These are phyloP conservation scores for Brassica cretica DNA, from an alignment of 345 rosid species.

Conservation along the genomic window DNA sequence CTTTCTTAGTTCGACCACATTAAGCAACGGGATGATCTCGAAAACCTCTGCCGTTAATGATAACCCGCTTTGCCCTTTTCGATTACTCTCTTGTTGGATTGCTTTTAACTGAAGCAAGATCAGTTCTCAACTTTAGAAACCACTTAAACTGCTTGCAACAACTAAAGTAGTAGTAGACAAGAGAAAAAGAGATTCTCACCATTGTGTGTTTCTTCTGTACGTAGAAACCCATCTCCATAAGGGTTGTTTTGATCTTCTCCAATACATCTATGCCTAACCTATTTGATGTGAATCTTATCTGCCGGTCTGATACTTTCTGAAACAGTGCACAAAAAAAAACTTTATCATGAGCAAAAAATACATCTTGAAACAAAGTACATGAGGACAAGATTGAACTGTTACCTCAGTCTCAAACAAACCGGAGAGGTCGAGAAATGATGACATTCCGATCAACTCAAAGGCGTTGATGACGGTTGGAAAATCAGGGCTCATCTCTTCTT, in stretches of 20 bases:
- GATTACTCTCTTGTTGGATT: constrained; percentile 50
- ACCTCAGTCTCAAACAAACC: constrained; percentile 94
- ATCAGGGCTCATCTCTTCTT: constrained; percentile 42
- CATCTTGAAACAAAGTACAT: constrained; percentile 4
- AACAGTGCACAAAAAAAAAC: neutral
- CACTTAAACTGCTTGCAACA: neutral
- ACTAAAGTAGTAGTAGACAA: neutral
- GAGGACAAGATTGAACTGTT: constrained; percentile 1
- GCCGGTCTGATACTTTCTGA: constrained; percentile 81
- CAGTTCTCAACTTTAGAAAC: neutral
- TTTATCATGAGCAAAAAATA: neutral
- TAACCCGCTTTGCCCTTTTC: constrained; percentile 38
- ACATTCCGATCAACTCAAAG: constrained; percentile 94
- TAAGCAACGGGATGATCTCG: constrained; percentile 64
- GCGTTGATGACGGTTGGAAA: constrained; percentile 69
- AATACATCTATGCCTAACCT: constrained; percentile 59
- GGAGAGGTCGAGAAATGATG: constrained; percentile 81
- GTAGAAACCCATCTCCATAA: constrained; percentile 73
- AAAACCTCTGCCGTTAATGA: constrained; percentile 76
- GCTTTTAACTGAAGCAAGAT: constrained; percentile 60
- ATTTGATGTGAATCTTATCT: constrained; percentile 74
- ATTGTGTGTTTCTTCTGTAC: constrained; percentile 73
- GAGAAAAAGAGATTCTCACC: constrained; percentile 40
- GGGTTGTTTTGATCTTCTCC: constrained; percentile 58
- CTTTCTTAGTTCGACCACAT: constrained; percentile 75